Conservation (phyloP, 1,284 basidiomycete species). For the Cerioporus squamosus region DNA sequence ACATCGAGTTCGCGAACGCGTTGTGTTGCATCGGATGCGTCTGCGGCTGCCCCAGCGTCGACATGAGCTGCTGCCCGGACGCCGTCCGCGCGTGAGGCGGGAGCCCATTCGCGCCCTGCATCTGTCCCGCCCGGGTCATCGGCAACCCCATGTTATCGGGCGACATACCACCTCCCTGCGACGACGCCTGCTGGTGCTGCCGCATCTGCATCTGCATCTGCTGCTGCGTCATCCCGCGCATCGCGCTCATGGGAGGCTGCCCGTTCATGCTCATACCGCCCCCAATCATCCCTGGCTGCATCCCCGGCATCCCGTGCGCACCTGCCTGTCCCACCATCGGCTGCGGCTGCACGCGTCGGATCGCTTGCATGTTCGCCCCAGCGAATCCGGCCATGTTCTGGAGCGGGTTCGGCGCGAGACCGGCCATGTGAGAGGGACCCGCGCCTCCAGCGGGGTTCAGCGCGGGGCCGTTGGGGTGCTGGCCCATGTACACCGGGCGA, state of each 20-base stretch:
- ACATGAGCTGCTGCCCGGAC: slow-evolving; percentile 53
- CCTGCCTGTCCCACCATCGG: slow-evolving; percentile 41
- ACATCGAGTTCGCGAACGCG: slow-evolving; percentile 46
- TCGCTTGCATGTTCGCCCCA: slow-evolving; percentile 37
- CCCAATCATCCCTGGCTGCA: slow-evolving; percentile 45
- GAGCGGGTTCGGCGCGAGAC: slow-evolving; percentile 40
- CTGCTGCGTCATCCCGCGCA: slow-evolving; percentile 25
- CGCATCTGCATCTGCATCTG: slow-evolving; percentile 22
- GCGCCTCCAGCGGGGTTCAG: slow-evolving; percentile 41
- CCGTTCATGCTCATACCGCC: slow-evolving; percentile 24
- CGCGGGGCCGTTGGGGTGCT: slow-evolving; percentile 34
- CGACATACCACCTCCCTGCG: slow-evolving; percentile 41
- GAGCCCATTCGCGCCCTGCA: slow-evolving; percentile 41
- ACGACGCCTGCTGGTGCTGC: slow-evolving; percentile 24
- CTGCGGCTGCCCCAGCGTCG: slow-evolving; percentile 51
- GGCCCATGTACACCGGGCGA: slow-evolving; percentile 35
- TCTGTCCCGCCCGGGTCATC: slow-evolving; percentile 37
- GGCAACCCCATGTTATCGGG: slow-evolving; percentile 47
- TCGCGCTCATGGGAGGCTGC: slow-evolving; percentile 30
- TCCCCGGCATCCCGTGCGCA: slow-evolving; percentile 37
- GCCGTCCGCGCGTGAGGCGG: slow-evolving; percentile 45
- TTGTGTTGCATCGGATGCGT: slow-evolving; percentile 41
- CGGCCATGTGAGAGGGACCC: slow-evolving; percentile 43
- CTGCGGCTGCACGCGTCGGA: slow-evolving; percentile 58
- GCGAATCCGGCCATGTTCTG: slow-evolving; percentile 43